Conservation (phyloP, 1,139 yeast genomes). For the Suhomyces bolitotheri region DNA sequence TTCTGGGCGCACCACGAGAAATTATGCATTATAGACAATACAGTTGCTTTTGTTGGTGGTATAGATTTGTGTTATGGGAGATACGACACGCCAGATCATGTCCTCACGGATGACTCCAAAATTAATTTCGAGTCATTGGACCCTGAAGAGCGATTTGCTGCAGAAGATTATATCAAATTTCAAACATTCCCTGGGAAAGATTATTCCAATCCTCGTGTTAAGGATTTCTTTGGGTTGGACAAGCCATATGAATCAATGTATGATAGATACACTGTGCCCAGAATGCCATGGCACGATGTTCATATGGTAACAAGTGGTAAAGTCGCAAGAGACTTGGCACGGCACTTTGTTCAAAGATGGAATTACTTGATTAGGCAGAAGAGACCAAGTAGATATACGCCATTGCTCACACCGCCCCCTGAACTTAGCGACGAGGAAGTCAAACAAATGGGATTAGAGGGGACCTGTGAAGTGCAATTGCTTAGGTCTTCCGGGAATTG, state of each 20-base stretch:
- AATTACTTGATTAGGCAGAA: conserved; percentile 89
- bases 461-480: conserved; percentile 91
- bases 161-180: conserved; percentile 44
- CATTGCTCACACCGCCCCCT: conserved; percentile 88
- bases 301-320: conserved; percentile 97
- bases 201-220: conserved; percentile 91
- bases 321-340: conserved; percentile 85
- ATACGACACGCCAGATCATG: conserved; percentile 96
- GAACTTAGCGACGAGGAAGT: conserved; percentile 78
- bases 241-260: conserved; percentile 92
- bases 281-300: conserved; percentile 99
- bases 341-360: conserved; percentile 98
- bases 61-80: conserved; percentile 94
- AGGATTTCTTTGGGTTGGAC: conserved; percentile 79
- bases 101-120: conserved; percentile 70
- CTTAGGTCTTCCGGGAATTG: conserved; percentile 87
- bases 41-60: conserved; percentile 91
- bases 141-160: conserved; percentile 28
- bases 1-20: conserved; percentile 99
- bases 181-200: conserved; percentile 96
- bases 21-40: conserved; percentile 80
- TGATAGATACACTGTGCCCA: conserved; percentile 74
- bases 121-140: conserved; percentile 40
- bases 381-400: conserved; percentile 91
- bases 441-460: conserved; percentile 60